Evolutionary conservation across 148 eudicot genomes (phyloP).

Genomic region (Polygonum aviculare): DNA sequence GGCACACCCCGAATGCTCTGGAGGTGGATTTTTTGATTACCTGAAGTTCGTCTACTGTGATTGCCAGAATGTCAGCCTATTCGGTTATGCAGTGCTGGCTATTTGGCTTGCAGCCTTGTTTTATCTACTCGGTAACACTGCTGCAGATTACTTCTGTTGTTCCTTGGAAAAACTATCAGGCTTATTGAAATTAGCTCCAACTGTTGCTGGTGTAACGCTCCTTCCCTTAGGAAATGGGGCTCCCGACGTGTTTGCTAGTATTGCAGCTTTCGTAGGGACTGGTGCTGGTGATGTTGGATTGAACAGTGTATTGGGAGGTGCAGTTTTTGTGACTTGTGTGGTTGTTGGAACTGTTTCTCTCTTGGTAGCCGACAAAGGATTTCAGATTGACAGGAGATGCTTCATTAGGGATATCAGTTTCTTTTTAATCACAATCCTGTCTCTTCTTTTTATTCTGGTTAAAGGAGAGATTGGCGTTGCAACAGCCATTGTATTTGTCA

Average conservation of each 20-base stretch:
- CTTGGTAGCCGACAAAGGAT: constrained; percentile 49
- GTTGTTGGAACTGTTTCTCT: constrained; percentile 81
- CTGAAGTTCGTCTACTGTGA: constrained; percentile 67
- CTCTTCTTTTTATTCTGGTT: constrained; percentile 46
- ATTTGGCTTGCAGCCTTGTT: constrained; percentile 82
- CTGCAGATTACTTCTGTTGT: constrained; percentile 93
- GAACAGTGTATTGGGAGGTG: constrained; percentile 92
- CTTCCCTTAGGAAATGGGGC: constrained; percentile 98
- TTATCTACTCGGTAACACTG: constrained; percentile 89
- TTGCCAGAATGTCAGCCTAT: constrained; percentile 35
- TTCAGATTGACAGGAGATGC: constrained; percentile 71
- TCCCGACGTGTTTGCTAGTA: constrained; percentile 95
- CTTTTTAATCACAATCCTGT: constrained; percentile 40
- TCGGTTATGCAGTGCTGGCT: constrained; percentile 51
- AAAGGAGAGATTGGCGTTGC: constrained; percentile 51
- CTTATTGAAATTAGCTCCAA: constrained; percentile 69
- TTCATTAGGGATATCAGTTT: constrained; percentile 75
- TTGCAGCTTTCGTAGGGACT: constrained; percentile 81
- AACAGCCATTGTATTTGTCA: constrained; percentile 50
- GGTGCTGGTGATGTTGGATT: constrained; percentile 83
- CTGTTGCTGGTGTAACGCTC: constrained; percentile 89
- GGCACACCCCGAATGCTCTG: constrained; percentile 63
- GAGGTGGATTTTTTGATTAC: constrained; percentile 68
- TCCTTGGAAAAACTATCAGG: constrained; percentile 76
- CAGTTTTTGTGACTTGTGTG: constrained; percentile 77